Percentiles rank a stretch among this genome's conserved stretches.
Conservation (phyloP, 768 basidiomycete genomes). For the Podaxis sp. region DNA sequence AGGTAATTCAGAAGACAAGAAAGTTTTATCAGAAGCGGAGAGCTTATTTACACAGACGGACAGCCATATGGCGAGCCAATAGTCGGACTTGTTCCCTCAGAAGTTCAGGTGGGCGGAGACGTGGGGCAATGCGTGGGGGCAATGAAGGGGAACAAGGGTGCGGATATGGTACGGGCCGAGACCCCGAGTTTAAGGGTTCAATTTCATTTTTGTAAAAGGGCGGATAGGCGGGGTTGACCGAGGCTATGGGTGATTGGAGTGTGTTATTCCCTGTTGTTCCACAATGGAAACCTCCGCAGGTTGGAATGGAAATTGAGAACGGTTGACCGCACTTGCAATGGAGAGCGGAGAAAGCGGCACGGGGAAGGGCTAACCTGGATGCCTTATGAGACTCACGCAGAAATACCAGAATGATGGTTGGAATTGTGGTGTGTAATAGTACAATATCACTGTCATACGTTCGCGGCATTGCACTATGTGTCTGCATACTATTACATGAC, state of each 20-base stretch:
- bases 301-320: not conserved
- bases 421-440: not conserved
- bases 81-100: not conserved
- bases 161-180: not conserved
- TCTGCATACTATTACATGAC: not conserved
- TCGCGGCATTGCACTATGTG: not conserved
- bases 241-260: not conserved
- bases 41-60: not conserved
- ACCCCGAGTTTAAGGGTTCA: not conserved
- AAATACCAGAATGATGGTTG: not conserved
- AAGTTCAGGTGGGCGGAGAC: not conserved
- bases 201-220: not conserved
- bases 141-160: not conserved
- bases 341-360: constrained; percentile 12
- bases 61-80: not conserved
- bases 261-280: not conserved
- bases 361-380: not conserved
- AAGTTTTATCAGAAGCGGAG: not conserved
- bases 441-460: not conserved
- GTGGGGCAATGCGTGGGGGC: not conserved
- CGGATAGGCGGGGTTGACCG: constrained; percentile 3
- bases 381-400: not conserved
- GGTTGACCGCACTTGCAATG: constrained; percentile 1
- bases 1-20: no score
- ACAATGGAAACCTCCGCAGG: not conserved